These are phyloP conservation scores for Bacidia gigantensis DNA, from an alignment of 495 filamentous ascomycete species.

Conservation along the genomic window DNA sequence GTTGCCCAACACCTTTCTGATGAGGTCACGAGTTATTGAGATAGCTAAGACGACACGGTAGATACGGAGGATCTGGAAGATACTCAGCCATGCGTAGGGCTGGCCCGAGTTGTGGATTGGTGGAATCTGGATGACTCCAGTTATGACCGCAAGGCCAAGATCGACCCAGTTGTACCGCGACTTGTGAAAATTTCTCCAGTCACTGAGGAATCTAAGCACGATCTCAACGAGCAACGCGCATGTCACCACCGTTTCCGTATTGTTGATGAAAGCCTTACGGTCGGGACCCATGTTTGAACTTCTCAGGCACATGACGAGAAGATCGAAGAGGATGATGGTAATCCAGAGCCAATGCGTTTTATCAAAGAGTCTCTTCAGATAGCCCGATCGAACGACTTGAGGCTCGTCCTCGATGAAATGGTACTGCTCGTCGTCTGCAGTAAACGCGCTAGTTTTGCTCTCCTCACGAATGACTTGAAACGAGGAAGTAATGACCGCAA, in stretches of 20 bases:
- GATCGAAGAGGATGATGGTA: conserved; percentile 58
- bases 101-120: conserved; percentile 61
- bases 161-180: conserved; percentile 66
- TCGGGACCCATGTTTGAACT: conserved; percentile 53
- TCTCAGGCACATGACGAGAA: conserved; percentile 60
- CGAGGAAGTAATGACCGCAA: conserved; percentile 95
- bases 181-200: conserved; percentile 67
- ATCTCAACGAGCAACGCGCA: conserved; percentile 74
- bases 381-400: conserved; percentile 34
- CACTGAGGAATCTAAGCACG: conserved; percentile 55
- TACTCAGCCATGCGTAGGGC: conserved; percentile 74
- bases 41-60: conserved; percentile 88
- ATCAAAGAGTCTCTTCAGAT: conserved; percentile 54
- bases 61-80: conserved; percentile 86
- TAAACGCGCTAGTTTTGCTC: conserved; percentile 85
- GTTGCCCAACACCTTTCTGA: conserved; percentile 78
- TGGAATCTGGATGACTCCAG: conserved; percentile 75
- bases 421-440: conserved; percentile 45
- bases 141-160: conserved; percentile 62
- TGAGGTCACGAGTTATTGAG: conserved; percentile 70
- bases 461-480: conserved; percentile 98
- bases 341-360: conserved; percentile 72
- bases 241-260: conserved; percentile 64
- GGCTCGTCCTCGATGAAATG: conserved; percentile 29
- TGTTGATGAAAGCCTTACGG: conserved; percentile 39